Evolutionary conservation across 139 green algal species (phyloP).

Genomic region (Trebouxia sp.): DNA sequence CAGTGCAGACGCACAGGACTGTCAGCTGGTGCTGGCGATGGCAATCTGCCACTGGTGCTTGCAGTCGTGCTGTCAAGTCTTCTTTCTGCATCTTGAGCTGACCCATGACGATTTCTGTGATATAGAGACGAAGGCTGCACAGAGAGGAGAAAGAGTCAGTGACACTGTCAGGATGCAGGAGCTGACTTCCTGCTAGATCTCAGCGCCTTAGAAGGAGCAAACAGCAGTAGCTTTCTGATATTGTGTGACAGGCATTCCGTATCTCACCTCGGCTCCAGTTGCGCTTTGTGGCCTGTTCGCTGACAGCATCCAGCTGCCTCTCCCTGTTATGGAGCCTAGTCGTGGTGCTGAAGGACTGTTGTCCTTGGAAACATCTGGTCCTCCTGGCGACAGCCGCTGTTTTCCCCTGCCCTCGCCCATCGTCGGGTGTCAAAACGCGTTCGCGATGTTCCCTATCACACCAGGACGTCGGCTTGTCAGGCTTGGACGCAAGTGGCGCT

Average conservation of each 20-base stretch:
- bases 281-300: background rate
- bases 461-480: too few relatives aligned
- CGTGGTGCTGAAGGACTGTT: conserved; percentile 5
- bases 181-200: too few relatives aligned
- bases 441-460: too few relatives aligned
- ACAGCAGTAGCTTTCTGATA: background rate
- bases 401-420: background rate
- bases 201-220: background rate
- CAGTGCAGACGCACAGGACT: background rate
- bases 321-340: conserved; percentile 7
- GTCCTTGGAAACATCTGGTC: background rate
- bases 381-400: background rate
- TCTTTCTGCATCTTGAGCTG: background rate
- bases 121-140: background rate
- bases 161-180: too few relatives aligned
- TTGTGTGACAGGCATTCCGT: too few relatives aligned
- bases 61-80: background rate
- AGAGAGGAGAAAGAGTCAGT: too few relatives aligned
- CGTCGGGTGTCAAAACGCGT: too few relatives aligned
- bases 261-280: background rate
- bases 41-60: conserved; percentile 16
- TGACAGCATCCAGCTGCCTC: background rate
- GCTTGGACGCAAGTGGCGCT: too few relatives aligned
- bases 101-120: background rate
- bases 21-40: background rate